phyloP scores from a whole-genome alignment of 1,284 basidiomycete genomes.

The Leccinum griseonigrum region DNA sequence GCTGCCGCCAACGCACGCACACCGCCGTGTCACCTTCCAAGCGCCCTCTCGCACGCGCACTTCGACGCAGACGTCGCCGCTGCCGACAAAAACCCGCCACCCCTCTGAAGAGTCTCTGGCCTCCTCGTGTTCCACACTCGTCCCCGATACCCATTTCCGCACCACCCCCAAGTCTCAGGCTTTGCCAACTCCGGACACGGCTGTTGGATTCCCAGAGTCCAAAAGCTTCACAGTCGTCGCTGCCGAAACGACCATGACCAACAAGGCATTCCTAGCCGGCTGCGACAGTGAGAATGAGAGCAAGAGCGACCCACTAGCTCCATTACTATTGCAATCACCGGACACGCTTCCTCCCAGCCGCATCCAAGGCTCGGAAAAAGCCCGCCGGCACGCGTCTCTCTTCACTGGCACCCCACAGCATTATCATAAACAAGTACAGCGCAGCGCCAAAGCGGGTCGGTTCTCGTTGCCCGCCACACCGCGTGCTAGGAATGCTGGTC shows the following conservation, averaged over 20 bases:
- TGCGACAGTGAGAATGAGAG: not conserved
- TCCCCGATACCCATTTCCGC: not conserved
- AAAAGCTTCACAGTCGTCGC: not conserved
- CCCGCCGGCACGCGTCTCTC: constrained; percentile 11
- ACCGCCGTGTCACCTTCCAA: not conserved
- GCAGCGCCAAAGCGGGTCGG: constrained; percentile 7
- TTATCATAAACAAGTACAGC: constrained; percentile 8
- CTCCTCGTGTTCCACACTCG: constrained; percentile 17
- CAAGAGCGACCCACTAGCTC: not conserved
- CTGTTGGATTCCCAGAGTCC: not conserved
- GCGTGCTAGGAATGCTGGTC: not conserved
- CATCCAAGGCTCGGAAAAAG: not conserved
- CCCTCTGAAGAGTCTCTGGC: not conserved
- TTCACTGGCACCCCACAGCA: not conserved
- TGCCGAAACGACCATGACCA: not conserved
- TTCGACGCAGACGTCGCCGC: not conserved
- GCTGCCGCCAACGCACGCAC: not conserved
- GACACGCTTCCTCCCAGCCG: not conserved
- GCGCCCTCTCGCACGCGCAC: not conserved
- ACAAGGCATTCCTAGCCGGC: not conserved
- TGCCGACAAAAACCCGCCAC: not conserved
- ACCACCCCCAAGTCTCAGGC: not conserved
- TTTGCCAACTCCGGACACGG: not conserved
- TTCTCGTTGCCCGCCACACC: constrained; percentile 16
- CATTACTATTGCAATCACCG: not conserved